Base-by-base conservation (phyloP, 1,284 basidiomycete genomes). In the Cutaneotrichosporon cavernicola region DNA sequence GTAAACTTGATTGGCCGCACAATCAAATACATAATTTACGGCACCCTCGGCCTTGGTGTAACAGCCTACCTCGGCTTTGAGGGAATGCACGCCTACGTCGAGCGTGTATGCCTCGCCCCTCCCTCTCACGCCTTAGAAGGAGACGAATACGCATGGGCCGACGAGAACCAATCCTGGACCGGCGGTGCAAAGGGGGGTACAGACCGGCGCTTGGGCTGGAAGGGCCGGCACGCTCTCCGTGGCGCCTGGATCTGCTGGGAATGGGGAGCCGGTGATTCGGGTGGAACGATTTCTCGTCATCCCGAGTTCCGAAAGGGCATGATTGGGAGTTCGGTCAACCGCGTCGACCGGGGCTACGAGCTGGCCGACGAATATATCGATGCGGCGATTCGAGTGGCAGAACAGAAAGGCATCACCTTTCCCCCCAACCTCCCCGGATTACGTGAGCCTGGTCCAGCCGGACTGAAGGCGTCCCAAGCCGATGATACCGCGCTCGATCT, bases 221-320 rank as follows among this genome's bases (percentile, higher is more conserved):
- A 82, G 73, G 89, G 84, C 18, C 82, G 89, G 31, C 86, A 89
- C 75, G 84, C 86, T 21, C 81, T 91, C 0, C 86, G 90, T 46
- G 85, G 85, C 34, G 89, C 90, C 13, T 92, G 90, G 90, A 87
- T 89, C 78, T 86, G 87, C 5, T 85, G 87, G 69, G 83, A 89
- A 70, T 90, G 88, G 88, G 88, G 87, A 8, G 83, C 84, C 10
- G 87, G 87, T 9, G 80, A 82, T 16, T 57, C 64, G 6, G 65
- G 68, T 2, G 64, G 67, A 5, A 64, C 71, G 13, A 72, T 76
- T 36, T 47, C 31, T 46, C 36, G 13, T 30, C 34, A 76, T 65
- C 70, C 72, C 49, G 72, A 76, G 43, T 61, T 69, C 6, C 21
- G 38, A 0, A 51, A 66, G 47, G 74, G 73, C 5, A 71, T 76